phyloP scores from a whole-genome alignment of 352 stramenopile genomes.

The Globisporangium paroecandrum region DNA sequence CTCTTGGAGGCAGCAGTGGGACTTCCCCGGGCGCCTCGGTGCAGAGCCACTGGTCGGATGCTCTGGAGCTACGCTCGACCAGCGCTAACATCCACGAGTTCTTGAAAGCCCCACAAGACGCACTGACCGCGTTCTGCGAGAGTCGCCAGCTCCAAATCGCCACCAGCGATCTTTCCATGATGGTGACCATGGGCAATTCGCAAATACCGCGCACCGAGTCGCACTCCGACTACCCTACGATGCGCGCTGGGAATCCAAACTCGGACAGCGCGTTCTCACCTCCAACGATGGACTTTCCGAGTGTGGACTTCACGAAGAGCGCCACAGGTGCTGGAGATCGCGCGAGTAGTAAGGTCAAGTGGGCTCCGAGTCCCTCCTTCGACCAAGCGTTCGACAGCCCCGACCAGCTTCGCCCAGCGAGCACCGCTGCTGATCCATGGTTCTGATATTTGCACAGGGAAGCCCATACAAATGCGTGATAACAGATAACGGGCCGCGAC shows the following conservation, averaged over 20 bases:
- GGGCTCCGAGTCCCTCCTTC: neutral
- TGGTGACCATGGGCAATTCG: neutral
- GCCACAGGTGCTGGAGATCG: neutral
- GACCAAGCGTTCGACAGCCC: neutral
- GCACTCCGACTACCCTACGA: neutral
- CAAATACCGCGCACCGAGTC: neutral
- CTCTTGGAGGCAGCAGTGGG: neutral
- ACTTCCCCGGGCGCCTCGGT: neutral
- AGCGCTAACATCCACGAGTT: slow-evolving; percentile 41
- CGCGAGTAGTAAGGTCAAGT: neutral
- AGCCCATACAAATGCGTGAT: too few relatives aligned
- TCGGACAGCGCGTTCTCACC: neutral
- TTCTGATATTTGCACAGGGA: neutral
- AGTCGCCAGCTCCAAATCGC: slow-evolving; percentile 4
- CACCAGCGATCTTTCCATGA: neutral
- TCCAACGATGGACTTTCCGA: slow-evolving; percentile 1
- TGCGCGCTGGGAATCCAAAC: neutral
- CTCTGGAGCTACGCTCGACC: slow-evolving; percentile 55
- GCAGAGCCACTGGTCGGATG: slow-evolving; percentile 24
- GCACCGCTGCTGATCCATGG: neutral
- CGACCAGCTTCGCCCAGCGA: slow-evolving; percentile 6
- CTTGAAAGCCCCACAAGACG: slow-evolving; percentile 34
- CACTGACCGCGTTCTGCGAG: slow-evolving; percentile 36
- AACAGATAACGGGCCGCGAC: too few relatives aligned
- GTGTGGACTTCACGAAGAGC: slow-evolving; percentile 1